Evolutionary conservation across 208 protist genomes (phyloP).

Genomic region (Angomonas ambiguus): DNA sequence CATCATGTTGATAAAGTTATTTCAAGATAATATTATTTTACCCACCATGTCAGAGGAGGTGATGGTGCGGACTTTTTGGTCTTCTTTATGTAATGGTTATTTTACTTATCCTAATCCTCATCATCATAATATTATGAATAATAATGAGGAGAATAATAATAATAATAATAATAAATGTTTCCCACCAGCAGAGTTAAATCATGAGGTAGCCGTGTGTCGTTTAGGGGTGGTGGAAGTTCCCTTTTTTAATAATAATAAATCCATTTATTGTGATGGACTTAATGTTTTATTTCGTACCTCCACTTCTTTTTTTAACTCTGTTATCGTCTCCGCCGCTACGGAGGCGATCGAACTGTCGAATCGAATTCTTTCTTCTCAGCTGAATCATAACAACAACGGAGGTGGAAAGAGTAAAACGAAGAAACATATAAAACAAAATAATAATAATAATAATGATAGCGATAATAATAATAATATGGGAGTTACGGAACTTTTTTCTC

Average conservation of each 20-base stretch:
- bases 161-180: constrained; percentile 11
- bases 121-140: constrained; percentile 8
- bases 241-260: background rate
- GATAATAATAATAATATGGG: too few species aligned
- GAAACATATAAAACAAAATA: too few species aligned
- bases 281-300: background rate
- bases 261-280: background rate
- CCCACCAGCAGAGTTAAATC: background rate
- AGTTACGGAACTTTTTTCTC: too few species aligned
- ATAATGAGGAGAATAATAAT: constrained; percentile 11
- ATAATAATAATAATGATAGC: too few species aligned
- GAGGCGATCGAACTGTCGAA: background rate
- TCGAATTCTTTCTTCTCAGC: background rate
- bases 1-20: constrained; percentile 58
- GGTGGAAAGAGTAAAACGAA: too few species aligned
- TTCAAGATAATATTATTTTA: constrained; percentile 67
- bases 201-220: background rate
- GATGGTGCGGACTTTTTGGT: constrained; percentile 70
- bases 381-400: background rate
- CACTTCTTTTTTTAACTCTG: background rate
- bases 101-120: too few species aligned
- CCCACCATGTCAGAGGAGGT: constrained; percentile 74
- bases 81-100: constrained; percentile 56
- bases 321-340: background rate
- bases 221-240: background rate